These are phyloP conservation scores for Penicillium sp. DNA, from an alignment of 2,329 filamentous ascomycete species.

Conservation along the genomic window DNA sequence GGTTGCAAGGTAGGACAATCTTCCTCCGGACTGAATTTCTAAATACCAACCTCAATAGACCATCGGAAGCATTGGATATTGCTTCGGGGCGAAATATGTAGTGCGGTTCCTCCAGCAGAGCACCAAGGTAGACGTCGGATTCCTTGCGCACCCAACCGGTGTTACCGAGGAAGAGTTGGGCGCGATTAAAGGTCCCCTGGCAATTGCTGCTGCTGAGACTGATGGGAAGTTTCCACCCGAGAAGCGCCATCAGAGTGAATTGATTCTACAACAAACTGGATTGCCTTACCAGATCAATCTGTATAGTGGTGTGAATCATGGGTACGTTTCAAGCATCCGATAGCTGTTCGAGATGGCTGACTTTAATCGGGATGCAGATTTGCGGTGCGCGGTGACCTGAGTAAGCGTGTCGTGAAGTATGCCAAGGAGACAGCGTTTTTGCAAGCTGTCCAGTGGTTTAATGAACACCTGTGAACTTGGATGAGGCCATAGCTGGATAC, in stretches of 20 bases:
- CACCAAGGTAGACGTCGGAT: neutral
- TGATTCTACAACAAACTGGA: neutral
- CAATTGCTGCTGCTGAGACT: constrained; percentile 1
- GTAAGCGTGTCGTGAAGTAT: neutral
- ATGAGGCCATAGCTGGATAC: too few relatives aligned
- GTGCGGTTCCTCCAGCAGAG: neutral
- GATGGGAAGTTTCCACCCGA: neutral
- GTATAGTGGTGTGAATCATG: neutral
- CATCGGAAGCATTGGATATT: constrained; percentile 1
- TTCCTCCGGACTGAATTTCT: neutral
- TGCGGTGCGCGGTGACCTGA: neutral
- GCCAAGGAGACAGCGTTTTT: constrained; percentile 1
- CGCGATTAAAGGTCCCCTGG: neutral
- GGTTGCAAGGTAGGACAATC: neutral
- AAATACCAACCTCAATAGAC: neutral
- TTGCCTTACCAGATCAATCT: constrained; percentile 2
- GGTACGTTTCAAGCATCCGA: neutral
- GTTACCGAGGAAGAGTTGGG: neutral
- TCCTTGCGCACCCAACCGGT: neutral
- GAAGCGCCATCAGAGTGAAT: neutral
- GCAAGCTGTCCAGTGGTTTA: constrained; percentile 1
- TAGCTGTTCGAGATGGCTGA: neutral
- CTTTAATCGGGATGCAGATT: neutral
- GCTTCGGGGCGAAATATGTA: constrained; percentile 2
- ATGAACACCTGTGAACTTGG: neutral